A percentile compares a stretch with the other conserved stretches of the same genome.
phyloP scores from a whole-genome alignment of 768 basidiomycete species.

The Dentipellis sp. region DNA sequence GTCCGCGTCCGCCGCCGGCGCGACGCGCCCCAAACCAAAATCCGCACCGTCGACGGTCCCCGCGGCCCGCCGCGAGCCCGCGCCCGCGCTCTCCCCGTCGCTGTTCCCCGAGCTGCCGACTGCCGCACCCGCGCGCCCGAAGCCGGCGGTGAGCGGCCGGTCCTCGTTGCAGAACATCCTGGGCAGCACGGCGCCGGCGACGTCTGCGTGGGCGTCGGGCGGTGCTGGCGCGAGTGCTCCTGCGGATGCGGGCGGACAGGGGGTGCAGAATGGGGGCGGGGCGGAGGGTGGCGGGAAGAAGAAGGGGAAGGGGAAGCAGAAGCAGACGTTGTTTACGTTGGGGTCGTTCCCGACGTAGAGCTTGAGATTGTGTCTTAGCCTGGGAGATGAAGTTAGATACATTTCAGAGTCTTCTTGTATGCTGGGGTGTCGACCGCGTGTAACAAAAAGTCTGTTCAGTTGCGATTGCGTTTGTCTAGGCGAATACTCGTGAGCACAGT shows the following conservation, averaged over 20 bases:
- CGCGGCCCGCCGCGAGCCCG: not conserved
- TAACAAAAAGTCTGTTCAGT: too few species aligned
- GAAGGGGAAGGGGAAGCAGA: conserved; percentile 77
- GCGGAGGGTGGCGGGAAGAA: conserved; percentile 37
- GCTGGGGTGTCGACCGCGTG: too few species aligned
- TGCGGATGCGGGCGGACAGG: conserved; percentile 6
- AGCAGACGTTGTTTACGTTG: conserved; percentile 73
- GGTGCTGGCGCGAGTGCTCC: conserved; percentile 7
- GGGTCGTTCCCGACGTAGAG: conserved; percentile 37
- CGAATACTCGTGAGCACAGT: too few species aligned
- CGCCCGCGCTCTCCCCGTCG: conserved; percentile 35
- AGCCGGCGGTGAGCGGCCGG: conserved; percentile 50
- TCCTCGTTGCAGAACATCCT: conserved; percentile 59
- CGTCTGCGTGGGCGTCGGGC: conserved; percentile 24
- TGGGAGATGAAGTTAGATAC: not conserved
- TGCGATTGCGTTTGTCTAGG: too few species aligned
- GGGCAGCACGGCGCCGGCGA: conserved; percentile 31
- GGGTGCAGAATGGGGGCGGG: conserved; percentile 2
- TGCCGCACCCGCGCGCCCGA: conserved; percentile 25
- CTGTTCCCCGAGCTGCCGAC: conserved; percentile 68
- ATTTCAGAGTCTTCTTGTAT: too few species aligned
- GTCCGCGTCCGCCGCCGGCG: conserved; percentile 18
- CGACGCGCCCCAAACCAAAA: conserved; percentile 14
- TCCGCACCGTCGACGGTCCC: conserved; percentile 2
- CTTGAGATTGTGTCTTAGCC: not conserved